Base-by-base conservation (phyloP, 1,139 yeast genomes). In the Hyphopichia buzzinii region DNA sequence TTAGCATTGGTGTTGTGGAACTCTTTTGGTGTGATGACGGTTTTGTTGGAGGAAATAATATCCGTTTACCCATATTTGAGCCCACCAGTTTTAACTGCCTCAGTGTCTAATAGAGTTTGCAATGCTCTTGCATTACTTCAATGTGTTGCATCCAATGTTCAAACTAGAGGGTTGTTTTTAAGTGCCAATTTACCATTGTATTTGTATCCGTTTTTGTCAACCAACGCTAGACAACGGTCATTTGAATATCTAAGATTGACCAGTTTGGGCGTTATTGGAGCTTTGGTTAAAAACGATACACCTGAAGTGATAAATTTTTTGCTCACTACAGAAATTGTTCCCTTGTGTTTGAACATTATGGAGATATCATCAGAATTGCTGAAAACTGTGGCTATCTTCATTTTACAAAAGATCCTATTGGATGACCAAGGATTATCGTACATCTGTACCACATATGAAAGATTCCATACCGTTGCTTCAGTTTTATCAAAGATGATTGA, bases 21-120 rank as follows among this genome's bases (percentile, higher is more conserved):
- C 50, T 86, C 97, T 4, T 90, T 84, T 63, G 98, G 97, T 17
- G 97, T 90, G 13, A 89, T 92, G 95, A 84, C 97, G 1, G 85
- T 90, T 12, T 67, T 92, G 33, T 62, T 92, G 43, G 95, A 88
- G 57, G 98, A 92, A 56, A 89, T 92, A 38, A 81, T 89, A 32
- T 75, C 88, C 4, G 96, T 90, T 3, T 92, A 92, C 55, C 96
- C 97, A 13, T 74, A 83, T 54, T 69, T 92, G 42, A 84, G 86
- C 31, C 97, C 97, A 11, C 96, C 96, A 24, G 81, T 78, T 33
- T 72, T 92, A 42, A 82, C 92, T 3, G 88, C 95, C 10, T 78
- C 88, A 8, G 83, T 89, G n/a, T 84, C 95, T 3, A 92, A 90
- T 57, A 72, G 97, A 35, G 97, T 92, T 8, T 92, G 98, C 61